Conservation (phyloP, 148 eudicot species). For the Polygonum maritimum region DNA sequence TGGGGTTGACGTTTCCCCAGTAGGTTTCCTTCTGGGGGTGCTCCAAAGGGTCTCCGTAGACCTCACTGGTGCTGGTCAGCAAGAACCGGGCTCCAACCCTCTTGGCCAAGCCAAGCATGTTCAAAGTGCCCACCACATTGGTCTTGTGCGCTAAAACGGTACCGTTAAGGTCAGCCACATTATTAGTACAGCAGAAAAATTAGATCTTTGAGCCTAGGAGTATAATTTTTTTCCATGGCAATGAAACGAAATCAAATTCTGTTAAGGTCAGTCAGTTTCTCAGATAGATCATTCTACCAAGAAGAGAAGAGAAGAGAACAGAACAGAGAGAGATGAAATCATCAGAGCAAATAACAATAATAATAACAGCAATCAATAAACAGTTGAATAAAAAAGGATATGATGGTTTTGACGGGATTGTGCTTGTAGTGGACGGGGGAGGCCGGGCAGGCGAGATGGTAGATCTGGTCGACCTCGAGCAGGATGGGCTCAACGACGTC, state of each 20-base stretch:
- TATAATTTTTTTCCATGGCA: too few species aligned
- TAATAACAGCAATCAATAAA: too few species aligned
- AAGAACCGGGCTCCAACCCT: constrained; percentile 90
- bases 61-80: constrained; percentile 97
- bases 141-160: constrained; percentile 56
- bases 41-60: constrained; percentile 94
- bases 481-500: constrained; percentile 86
- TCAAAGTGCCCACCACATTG: constrained; percentile 94
- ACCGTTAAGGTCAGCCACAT: not conserved
- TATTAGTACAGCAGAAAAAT: not conserved
- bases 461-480: constrained; percentile 9
- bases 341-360: not conserved
- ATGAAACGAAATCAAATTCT: too few species aligned
- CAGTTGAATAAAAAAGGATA: constrained; percentile 4
- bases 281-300: not conserved
- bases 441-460: constrained; percentile 11
- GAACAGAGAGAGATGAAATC: constrained; percentile 5
- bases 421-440: constrained; percentile 11
- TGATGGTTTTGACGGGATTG: constrained; percentile 12
- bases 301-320: too few species aligned
- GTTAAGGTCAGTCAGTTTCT: too few species aligned
- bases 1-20: constrained; percentile 99
- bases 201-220: not conserved
- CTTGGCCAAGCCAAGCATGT: constrained; percentile 97
- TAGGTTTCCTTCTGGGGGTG: constrained; percentile 96